These are phyloP conservation scores for Xerocomus spinulosus DNA, from an alignment of 768 basidiomycete species.

Conservation along the genomic window DNA sequence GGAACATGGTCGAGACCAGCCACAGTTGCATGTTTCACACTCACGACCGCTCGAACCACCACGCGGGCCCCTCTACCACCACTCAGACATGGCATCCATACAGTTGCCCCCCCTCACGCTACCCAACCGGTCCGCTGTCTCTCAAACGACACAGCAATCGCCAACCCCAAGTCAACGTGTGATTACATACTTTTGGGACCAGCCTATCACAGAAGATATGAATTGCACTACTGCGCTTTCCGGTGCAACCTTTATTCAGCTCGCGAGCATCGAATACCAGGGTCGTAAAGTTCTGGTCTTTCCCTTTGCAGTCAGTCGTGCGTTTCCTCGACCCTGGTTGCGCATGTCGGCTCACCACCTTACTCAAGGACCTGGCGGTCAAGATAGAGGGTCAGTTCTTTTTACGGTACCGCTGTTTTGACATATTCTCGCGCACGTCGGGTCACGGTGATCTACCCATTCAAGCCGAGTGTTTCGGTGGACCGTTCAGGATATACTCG, in stretches of 20 bases:
- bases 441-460: conserved; percentile 35
- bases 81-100: conserved; percentile 11
- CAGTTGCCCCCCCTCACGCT: conserved; percentile 22
- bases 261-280: conserved; percentile 48
- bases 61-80: conserved; percentile 13
- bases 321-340: conserved; percentile 7
- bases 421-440: conserved; percentile 43
- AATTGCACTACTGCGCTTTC: conserved; percentile 48
- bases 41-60: conserved; percentile 5
- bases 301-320: conserved; percentile 51
- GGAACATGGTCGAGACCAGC: conserved; percentile 8
- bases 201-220: conserved; percentile 42
- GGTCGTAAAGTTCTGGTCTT: conserved; percentile 54
- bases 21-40: conserved; percentile 10
- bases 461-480: conserved; percentile 64
- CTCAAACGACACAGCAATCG: conserved; percentile 6
- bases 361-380: conserved; percentile 59
- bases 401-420: conserved; percentile 68
- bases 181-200: conserved; percentile 39
- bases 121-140: conserved; percentile 8
- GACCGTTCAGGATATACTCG: conserved; percentile 63
- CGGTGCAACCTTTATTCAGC: conserved; percentile 60
- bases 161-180: conserved; percentile 31
- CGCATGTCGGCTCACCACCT: conserved; percentile 1
- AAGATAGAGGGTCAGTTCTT: conserved; percentile 62